These are phyloP conservation scores for Boletus reticuloceps DNA, from an alignment of 768 basidiomycete genomes.

Conservation along the genomic window DNA sequence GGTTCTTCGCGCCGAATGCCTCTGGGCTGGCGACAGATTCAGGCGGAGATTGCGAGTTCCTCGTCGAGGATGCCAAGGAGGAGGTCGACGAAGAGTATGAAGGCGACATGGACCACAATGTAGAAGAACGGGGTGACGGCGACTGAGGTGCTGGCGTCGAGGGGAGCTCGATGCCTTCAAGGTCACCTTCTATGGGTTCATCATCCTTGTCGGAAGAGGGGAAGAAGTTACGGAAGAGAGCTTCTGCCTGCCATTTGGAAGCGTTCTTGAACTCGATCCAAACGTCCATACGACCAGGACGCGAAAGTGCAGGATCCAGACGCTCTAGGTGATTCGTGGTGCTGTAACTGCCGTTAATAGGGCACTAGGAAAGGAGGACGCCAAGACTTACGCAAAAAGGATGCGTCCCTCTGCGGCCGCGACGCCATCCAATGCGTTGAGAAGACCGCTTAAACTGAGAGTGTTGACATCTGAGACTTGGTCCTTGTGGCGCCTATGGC, in stretches of 20 bases:
- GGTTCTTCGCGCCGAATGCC: conserved; percentile 53
- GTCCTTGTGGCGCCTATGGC: conserved; percentile 49
- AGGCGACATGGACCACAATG: conserved; percentile 43
- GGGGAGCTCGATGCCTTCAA: conserved; percentile 46
- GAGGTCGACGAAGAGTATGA: conserved; percentile 43
- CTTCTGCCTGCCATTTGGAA: conserved; percentile 81
- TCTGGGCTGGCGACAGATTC: conserved; percentile 18
- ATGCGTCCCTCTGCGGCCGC: conserved; percentile 85
- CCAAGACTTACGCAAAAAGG: conserved; percentile 73
- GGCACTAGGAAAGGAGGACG: not conserved
- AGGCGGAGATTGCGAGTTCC: conserved; percentile 25
- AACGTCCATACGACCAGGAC: conserved; percentile 91
- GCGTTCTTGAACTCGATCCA: conserved; percentile 91
- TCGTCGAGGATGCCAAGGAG: conserved; percentile 34
- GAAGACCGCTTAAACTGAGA: conserved; percentile 72
- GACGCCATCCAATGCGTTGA: conserved; percentile 86
- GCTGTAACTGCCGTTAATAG: conserved; percentile 34
- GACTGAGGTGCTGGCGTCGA: conserved; percentile 41
- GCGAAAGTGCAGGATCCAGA: conserved; percentile 86
- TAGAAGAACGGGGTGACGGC: conserved; percentile 44
- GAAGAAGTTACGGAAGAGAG: conserved; percentile 89
- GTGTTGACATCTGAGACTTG: conserved; percentile 77
- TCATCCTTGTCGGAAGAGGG: conserved; percentile 62
- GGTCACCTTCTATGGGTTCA: conserved; percentile 37
- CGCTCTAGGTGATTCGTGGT: conserved; percentile 92